These are phyloP conservation scores for Knufia fluminis DNA, from an alignment of 2,329 filamentous ascomycete genomes.

Conservation along the genomic window DNA sequence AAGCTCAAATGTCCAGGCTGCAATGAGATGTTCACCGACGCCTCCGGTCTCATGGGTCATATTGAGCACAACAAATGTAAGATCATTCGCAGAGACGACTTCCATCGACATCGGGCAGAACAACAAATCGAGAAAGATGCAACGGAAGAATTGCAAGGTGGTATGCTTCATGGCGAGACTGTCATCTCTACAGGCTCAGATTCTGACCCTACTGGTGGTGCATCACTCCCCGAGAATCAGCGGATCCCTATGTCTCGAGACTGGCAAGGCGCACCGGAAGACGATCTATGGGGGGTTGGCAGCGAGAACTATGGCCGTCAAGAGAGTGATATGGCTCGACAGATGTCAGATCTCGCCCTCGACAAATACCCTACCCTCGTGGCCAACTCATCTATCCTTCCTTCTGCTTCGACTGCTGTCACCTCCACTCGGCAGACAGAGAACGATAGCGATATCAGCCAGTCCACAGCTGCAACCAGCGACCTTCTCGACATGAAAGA, in stretches of 20 bases:
- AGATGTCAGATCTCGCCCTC: background rate
- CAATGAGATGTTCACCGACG: slow-evolving; percentile 37
- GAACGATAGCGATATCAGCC: background rate
- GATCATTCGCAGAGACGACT: slow-evolving; percentile 34
- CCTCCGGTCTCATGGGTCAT: slow-evolving; percentile 43
- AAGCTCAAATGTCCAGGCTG: slow-evolving; percentile 44
- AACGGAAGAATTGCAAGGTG: slow-evolving; percentile 1
- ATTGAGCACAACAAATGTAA: slow-evolving; percentile 45
- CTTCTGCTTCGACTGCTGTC: background rate
- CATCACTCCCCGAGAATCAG: slow-evolving; percentile 10
- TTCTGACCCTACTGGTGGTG: background rate
- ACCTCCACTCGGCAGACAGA: background rate
- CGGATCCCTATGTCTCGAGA: slow-evolving; percentile 7
- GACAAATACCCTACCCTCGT: slow-evolving; percentile 7
- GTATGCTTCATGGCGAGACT: background rate
- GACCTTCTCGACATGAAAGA: background rate
- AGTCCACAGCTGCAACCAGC: background rate
- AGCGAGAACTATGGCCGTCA: background rate
- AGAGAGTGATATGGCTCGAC: background rate
- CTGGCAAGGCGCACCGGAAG: background rate
- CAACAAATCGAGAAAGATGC: slow-evolving; percentile 38
- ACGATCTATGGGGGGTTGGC: background rate
- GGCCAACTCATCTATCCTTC: background rate
- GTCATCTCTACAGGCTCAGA: background rate
- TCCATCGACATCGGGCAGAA: slow-evolving; percentile 42